Evolutionary conservation across 148 eudicot genomes (phyloP).

Genomic region (Talinum fruticosum): DNA sequence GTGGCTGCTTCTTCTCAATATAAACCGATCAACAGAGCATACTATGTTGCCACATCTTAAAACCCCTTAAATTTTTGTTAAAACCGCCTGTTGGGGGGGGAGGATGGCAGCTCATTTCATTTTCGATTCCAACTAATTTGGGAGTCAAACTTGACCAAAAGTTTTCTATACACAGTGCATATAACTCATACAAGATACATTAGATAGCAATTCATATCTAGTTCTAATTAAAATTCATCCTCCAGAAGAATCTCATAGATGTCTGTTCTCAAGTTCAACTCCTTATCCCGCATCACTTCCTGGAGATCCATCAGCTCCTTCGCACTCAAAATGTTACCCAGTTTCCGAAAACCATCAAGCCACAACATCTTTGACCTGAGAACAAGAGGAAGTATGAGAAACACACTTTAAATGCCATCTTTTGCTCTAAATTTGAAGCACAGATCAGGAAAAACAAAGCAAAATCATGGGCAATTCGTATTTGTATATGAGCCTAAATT

Average conservation of each 20-base stretch:
- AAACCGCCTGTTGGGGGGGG: too few species aligned
- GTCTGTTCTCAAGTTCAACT: constrained; percentile 84
- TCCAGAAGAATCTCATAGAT: constrained; percentile 82
- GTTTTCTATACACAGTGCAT: background rate
- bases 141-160: background rate
- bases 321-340: constrained; percentile 49
- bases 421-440: too few species aligned
- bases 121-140: background rate
- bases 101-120: background rate
- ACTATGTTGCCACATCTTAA: background rate
- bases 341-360: constrained; percentile 83
- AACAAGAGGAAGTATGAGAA: background rate
- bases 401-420: too few species aligned
- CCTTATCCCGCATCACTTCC: constrained; percentile 94
- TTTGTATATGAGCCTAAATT: too few species aligned
- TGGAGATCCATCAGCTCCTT: constrained; percentile 90
- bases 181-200: background rate
- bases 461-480: too few species aligned
- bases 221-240: constrained; percentile 40
- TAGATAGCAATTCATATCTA: constrained; percentile 1
- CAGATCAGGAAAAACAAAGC: too few species aligned
- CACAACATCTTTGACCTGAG: constrained; percentile 83
- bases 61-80: background rate
- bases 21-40: too few species aligned
- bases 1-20: too few species aligned